Evolutionary conservation across 495 filamentous ascomycete species (phyloP).

Genomic region (Lichina pygmaea): DNA sequence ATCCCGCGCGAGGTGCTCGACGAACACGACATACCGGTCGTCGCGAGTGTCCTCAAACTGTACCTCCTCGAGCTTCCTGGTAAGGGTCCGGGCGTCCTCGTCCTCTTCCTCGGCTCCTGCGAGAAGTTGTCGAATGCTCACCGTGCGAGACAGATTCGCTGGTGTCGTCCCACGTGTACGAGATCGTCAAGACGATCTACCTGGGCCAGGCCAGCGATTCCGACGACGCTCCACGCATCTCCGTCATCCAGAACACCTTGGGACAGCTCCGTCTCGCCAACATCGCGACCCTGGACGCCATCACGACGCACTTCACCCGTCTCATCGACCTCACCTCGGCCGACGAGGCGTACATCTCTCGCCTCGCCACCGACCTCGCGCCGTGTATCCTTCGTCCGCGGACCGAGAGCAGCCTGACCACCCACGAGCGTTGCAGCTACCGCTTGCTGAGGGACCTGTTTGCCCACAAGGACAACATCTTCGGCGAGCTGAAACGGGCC

Average conservation of each 20-base stretch:
- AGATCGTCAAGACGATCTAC: slow-evolving; percentile 96
- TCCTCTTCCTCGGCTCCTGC: background rate
- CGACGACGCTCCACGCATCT: slow-evolving; percentile 42
- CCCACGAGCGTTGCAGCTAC: slow-evolving; percentile 84
- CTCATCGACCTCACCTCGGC: slow-evolving; percentile 91
- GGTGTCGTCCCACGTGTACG: slow-evolving; percentile 93
- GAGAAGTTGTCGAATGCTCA: background rate
- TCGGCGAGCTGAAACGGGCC: slow-evolving; percentile 84
- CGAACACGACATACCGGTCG: slow-evolving; percentile 74
- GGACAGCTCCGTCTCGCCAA: slow-evolving; percentile 88
- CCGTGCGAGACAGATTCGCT: slow-evolving; percentile 44
- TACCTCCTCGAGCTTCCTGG: slow-evolving; percentile 91
- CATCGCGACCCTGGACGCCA: slow-evolving; percentile 91
- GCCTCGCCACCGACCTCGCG: slow-evolving; percentile 52
- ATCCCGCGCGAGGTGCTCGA: slow-evolving; percentile 50
- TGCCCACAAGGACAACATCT: slow-evolving; percentile 78
- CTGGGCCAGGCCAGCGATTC: slow-evolving; percentile 49
- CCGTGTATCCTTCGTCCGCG: slow-evolving; percentile 75
- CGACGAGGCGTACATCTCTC: slow-evolving; percentile 58
- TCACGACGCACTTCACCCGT: slow-evolving; percentile 93
- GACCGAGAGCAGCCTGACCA: slow-evolving; percentile 62
- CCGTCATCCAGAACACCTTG: slow-evolving; percentile 85
- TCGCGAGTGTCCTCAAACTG: slow-evolving; percentile 80
- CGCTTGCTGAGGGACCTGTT: slow-evolving; percentile 85
- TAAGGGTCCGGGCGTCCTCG: slow-evolving; percentile 15